A percentile compares a stretch with the other conserved stretches of the same genome.
phyloP scores from a whole-genome alignment of 306 rosid species.

The Biancaea sappan region DNA sequence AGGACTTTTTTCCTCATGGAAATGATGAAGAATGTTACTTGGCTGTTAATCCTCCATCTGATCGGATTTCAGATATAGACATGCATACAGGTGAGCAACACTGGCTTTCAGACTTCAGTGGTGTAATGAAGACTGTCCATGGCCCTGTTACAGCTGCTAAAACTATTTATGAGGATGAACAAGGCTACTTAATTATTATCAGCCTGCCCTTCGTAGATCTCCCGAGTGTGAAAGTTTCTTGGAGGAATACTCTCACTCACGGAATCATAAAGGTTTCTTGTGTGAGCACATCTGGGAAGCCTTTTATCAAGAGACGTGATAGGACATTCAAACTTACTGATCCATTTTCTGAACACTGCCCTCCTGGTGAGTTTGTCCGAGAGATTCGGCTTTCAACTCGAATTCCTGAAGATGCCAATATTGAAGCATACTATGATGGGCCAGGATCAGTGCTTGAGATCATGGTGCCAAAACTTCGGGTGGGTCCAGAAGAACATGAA shows the following conservation, averaged over 20 bases:
- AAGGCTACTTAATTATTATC: slow-evolving; percentile 78
- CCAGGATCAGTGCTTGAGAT: slow-evolving; percentile 93
- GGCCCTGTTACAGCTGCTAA: slow-evolving; percentile 97
- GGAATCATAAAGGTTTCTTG: slow-evolving; percentile 94
- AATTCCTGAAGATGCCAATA: slow-evolving; percentile 91
- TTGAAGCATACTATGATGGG: slow-evolving; percentile 91
- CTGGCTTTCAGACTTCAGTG: slow-evolving; percentile 79
- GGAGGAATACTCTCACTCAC: slow-evolving; percentile 88
- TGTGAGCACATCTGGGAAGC: slow-evolving; percentile 77
- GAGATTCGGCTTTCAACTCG: slow-evolving; percentile 82
- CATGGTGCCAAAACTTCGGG: slow-evolving; percentile 84
- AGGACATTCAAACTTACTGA: slow-evolving; percentile 87
- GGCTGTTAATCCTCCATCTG: slow-evolving; percentile 74
- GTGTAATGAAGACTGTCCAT: slow-evolving; percentile 74
- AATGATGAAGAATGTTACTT: slow-evolving; percentile 67
- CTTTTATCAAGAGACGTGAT: slow-evolving; percentile 75
- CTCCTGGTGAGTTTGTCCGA: slow-evolving; percentile 88
- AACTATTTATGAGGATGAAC: slow-evolving; percentile 84
- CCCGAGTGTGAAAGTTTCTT: slow-evolving; percentile 82
- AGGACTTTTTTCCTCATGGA: slow-evolving; percentile 66
- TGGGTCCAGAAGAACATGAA: slow-evolving; percentile 89
- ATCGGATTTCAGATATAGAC: slow-evolving; percentile 61
- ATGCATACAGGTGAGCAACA: slow-evolving; percentile 51
- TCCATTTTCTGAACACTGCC: slow-evolving; percentile 85
- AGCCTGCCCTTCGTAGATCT: slow-evolving; percentile 91